These are phyloP conservation scores for Cyclostephanos invisitatus DNA, from an alignment of 108 stramenopile species.

Conservation along the genomic window DNA sequence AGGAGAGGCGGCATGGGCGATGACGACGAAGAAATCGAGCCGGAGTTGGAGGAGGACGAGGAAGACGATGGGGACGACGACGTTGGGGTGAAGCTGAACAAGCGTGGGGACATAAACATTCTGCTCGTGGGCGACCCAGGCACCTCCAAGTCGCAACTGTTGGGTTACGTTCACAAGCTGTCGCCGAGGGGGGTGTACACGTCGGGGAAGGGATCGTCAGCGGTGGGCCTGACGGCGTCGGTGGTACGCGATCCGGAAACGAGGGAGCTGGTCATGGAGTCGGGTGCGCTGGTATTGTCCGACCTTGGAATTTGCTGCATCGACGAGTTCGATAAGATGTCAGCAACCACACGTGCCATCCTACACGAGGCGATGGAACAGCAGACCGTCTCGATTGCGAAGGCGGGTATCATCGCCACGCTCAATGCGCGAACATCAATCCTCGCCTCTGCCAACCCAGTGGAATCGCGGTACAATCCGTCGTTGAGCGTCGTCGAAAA, in stretches of 20 bases:
- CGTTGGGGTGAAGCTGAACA: conserved; percentile 56
- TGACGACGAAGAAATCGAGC: conserved; percentile 29
- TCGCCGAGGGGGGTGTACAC: conserved; percentile 98
- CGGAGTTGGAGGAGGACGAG: conserved; percentile 34
- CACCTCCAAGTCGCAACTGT: conserved; percentile 96
- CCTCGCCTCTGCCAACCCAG: conserved; percentile 97
- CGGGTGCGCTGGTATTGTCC: conserved; percentile 95
- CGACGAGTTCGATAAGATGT: conserved; percentile 99
- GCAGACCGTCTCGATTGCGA: conserved; percentile 98
- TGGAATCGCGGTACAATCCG: conserved; percentile 98
- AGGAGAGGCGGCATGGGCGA: conserved; percentile 13
- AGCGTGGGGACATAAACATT: conserved; percentile 98
- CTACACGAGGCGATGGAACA: conserved; percentile 99
- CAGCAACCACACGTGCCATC: conserved; percentile 94
- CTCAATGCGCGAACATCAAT: conserved; percentile 97
- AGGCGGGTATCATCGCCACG: conserved; percentile 98
- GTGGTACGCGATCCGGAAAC: conserved; percentile 99
- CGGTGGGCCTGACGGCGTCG: conserved; percentile 98
- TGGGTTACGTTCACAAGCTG: conserved; percentile 96
- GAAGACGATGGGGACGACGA: conserved; percentile 55
- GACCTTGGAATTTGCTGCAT: conserved; percentile 99
- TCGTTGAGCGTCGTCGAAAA: conserved; percentile 96
- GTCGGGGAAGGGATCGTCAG: conserved; percentile 95
- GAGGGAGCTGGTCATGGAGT: conserved; percentile 95
- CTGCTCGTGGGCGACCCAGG: conserved; percentile 98